Evolutionary conservation across 352 stramenopile species (phyloP).

Genomic region (Globisporangium ultimum): DNA sequence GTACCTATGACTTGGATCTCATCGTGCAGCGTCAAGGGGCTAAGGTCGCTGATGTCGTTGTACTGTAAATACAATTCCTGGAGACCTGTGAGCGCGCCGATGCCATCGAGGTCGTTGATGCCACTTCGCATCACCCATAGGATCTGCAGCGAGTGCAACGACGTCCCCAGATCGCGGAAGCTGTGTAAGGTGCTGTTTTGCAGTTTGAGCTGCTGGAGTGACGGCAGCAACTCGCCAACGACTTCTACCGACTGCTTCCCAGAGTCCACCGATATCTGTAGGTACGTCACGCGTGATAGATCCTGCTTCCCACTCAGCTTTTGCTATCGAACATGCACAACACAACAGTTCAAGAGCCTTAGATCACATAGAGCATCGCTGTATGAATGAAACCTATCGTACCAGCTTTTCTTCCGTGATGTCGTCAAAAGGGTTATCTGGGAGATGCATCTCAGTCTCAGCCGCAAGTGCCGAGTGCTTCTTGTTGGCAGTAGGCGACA

Average conservation of each 20-base stretch:
- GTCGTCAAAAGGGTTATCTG: constrained; percentile 77
- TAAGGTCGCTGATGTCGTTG: constrained; percentile 81
- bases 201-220: constrained; percentile 64
- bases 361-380: too few species aligned
- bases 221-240: constrained; percentile 74
- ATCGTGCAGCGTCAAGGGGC: constrained; percentile 82
- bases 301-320: constrained; percentile 60
- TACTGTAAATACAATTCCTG: constrained; percentile 74
- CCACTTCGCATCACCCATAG: constrained; percentile 63
- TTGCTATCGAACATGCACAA: constrained; percentile 29
- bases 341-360: neutral
- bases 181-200: constrained; percentile 60
- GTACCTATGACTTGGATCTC: constrained; percentile 71
- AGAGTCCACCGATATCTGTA: constrained; percentile 74
- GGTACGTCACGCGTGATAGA: constrained; percentile 42
- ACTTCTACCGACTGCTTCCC: constrained; percentile 78
- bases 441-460: constrained; percentile 20
- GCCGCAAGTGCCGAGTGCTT: constrained; percentile 5
- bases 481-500: constrained; percentile 21
- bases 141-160: constrained; percentile 56
- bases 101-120: constrained; percentile 83
- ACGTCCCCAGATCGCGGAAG: constrained; percentile 84
- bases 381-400: too few species aligned
- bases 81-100: constrained; percentile 72
- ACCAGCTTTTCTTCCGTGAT: constrained; percentile 78